Percentiles rank a stretch among this genome's conserved stretches.
These are phyloP conservation scores for Delphinella strobiligena DNA, from an alignment of 2,329 filamentous ascomycete genomes.

Conservation along the genomic window DNA sequence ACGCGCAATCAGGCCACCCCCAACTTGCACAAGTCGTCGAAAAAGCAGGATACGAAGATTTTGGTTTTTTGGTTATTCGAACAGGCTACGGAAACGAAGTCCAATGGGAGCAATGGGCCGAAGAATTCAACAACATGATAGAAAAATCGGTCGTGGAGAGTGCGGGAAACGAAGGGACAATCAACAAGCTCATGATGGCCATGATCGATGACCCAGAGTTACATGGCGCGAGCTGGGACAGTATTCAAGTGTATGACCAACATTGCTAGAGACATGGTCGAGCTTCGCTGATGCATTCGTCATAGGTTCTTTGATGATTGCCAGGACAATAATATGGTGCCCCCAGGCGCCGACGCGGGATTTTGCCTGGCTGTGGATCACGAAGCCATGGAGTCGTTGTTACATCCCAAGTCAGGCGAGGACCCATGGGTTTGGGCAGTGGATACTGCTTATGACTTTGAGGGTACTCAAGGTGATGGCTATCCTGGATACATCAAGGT, in stretches of 20 bases:
- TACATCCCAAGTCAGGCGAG: neutral
- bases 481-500: neutral
- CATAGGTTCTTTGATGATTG: neutral
- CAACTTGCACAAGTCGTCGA: neutral
- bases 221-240: neutral
- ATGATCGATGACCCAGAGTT: neutral
- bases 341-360: neutral
- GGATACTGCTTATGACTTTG: neutral
- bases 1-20: too few species aligned
- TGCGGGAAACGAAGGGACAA: neutral
- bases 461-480: neutral
- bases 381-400: neutral
- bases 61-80: neutral
- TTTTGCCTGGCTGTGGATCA: neutral
- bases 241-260: neutral
- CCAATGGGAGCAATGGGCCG: neutral
- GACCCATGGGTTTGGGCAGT: neutral
- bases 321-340: neutral
- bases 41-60: neutral
- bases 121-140: neutral
- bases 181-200: neutral
- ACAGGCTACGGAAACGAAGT: neutral
- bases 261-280: too few species aligned
- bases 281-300: neutral
- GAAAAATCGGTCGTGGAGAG: neutral